Percentiles rank a stretch among this genome's conserved stretches.
Evolutionary conservation across 768 basidiomycete species (phyloP).

Genomic region (Albatrellus ellisii): DNA sequence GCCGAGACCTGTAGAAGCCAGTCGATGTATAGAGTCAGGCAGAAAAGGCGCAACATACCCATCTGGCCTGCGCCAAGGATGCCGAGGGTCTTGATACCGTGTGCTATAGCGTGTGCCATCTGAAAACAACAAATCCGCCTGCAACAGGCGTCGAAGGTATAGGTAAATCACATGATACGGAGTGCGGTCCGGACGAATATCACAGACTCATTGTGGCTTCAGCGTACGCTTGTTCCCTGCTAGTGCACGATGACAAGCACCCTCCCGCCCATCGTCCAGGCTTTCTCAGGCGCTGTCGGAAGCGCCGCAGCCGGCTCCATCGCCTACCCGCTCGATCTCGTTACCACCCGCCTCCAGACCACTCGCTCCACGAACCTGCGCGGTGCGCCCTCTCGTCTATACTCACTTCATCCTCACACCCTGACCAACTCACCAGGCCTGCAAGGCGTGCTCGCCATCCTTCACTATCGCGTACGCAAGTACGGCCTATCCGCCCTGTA

Average conservation of each 20-base stretch:
- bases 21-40: neutral
- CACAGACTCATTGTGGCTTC: too few species aligned
- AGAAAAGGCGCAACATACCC: conserved; percentile 22
- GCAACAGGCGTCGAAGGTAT: too few species aligned
- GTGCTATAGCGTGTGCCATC: conserved; percentile 30
- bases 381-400: conserved; percentile 7
- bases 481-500: conserved; percentile 35
- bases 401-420: neutral
- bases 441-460: conserved; percentile 18
- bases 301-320: conserved; percentile 39
- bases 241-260: conserved; percentile 42
- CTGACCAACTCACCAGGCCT: conserved; percentile 16
- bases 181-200: too few species aligned
- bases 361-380: conserved; percentile 12
- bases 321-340: conserved; percentile 47
- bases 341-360: conserved; percentile 33
- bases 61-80: conserved; percentile 80
- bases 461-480: conserved; percentile 25
- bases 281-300: conserved; percentile 42
- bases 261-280: conserved; percentile 46
- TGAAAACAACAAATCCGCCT: too few species aligned
- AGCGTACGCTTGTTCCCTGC: too few species aligned
- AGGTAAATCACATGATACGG: too few species aligned
- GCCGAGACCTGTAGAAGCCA: conserved; percentile 45
- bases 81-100: conserved; percentile 64